A percentile compares a stretch with the other conserved stretches of the same genome.
phyloP scores from a whole-genome alignment of 2,329 filamentous ascomycete species.

The Penicillium hordei region DNA sequence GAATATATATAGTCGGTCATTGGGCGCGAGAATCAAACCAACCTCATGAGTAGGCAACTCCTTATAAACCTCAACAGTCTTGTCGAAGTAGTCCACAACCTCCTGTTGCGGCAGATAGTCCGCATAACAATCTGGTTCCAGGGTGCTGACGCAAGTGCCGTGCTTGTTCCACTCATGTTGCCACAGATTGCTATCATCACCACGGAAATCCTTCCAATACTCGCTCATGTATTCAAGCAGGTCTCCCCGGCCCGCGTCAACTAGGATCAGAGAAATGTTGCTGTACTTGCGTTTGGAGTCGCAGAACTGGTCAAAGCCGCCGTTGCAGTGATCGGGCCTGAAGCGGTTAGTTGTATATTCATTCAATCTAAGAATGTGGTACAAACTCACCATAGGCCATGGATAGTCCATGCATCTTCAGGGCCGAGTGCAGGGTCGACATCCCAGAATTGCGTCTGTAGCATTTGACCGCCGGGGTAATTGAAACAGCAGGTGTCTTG shows the following conservation, averaged over 20 bases:
- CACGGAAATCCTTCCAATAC: conserved; percentile 70
- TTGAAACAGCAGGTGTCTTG: conserved; percentile 73
- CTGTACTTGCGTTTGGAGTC: conserved; percentile 61
- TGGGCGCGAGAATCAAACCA: conserved; percentile 10
- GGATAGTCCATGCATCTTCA: conserved; percentile 69
- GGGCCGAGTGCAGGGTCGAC: conserved; percentile 64
- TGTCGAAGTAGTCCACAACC: conserved; percentile 68
- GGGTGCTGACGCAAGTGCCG: conserved; percentile 71
- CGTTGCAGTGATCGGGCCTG: conserved; percentile 67
- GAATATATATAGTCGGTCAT: background rate
- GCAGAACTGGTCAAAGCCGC: conserved; percentile 66
- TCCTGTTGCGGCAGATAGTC: conserved; percentile 63
- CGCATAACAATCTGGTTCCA: conserved; percentile 66
- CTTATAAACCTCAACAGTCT: conserved; percentile 65
- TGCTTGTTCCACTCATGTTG: conserved; percentile 75
- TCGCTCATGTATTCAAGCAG: conserved; percentile 66
- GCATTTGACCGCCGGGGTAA: conserved; percentile 66
- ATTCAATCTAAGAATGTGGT: background rate
- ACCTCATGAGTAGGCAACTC: conserved; percentile 64
- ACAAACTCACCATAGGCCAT: conserved; percentile 61
- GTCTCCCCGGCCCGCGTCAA: conserved; percentile 53
- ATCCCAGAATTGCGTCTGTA: conserved; percentile 80
- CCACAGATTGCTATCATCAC: conserved; percentile 66
- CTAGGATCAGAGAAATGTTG: conserved; percentile 65
- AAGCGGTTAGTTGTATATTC: background rate